These are phyloP conservation scores for Clonostachys rhizophaga DNA, from an alignment of 2,329 filamentous ascomycete species.

Conservation along the genomic window DNA sequence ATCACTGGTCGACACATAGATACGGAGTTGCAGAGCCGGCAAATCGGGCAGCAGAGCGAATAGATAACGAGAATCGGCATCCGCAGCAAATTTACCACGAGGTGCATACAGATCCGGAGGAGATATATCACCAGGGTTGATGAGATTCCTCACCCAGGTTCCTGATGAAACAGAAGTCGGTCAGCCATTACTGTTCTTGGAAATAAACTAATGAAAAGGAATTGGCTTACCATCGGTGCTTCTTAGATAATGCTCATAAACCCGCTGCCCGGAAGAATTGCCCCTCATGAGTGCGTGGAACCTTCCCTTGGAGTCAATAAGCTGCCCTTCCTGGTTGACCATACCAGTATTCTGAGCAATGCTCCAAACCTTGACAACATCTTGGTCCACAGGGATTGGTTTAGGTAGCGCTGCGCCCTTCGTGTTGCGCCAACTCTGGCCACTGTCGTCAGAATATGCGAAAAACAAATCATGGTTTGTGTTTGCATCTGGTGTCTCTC, in stretches of 20 bases:
- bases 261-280: slow-evolving; percentile 4
- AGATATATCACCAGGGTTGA: slow-evolving; percentile 4
- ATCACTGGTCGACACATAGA: slow-evolving; percentile 5
- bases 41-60: slow-evolving; percentile 9
- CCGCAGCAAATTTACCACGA: slow-evolving; percentile 9
- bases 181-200: not conserved
- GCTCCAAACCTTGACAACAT: slow-evolving; percentile 3
- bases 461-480: slow-evolving; percentile 11
- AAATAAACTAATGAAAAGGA: not conserved
- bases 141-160: slow-evolving; percentile 6
- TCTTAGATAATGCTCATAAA: slow-evolving; percentile 9
- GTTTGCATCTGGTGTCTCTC: slow-evolving; percentile 9
- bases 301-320: slow-evolving; percentile 6
- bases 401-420: slow-evolving; percentile 1
- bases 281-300: slow-evolving; percentile 10
- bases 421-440: slow-evolving; percentile 8
- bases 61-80: slow-evolving; percentile 5
- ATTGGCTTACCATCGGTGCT: slow-evolving; percentile 2
- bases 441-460: slow-evolving; percentile 7
- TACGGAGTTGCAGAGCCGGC: slow-evolving; percentile 3
- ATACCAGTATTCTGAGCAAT: slow-evolving; percentile 9
- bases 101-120: slow-evolving; percentile 6
- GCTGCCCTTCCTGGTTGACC: slow-evolving; percentile 12
- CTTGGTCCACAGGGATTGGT: slow-evolving; percentile 2
- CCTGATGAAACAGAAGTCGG: not conserved